Base-by-base conservation (phyloP, 1,139 yeast species). In the Geotrichum fermentans region DNA sequence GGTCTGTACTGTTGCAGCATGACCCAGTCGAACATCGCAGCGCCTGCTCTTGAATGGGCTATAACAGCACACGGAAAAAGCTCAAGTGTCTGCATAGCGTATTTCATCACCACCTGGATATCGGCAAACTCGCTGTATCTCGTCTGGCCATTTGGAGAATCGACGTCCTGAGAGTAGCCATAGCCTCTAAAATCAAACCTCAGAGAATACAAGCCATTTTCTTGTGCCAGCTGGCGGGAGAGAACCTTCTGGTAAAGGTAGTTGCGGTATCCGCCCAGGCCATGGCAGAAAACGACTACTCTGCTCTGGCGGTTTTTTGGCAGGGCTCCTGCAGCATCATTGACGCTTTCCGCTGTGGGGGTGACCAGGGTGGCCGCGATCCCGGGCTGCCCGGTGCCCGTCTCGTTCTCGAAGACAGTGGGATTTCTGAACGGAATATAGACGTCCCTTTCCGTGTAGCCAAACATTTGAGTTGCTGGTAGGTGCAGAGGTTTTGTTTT, bases 101-200 rank as follows among this genome's bases (percentile, higher is more conserved):
- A 80, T 44, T 75, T 74, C 37, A 55, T 51, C 1, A 60, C 60
- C 6, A 55, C 55, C 50, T 77, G 79, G 42, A 88, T 71, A 63
- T 89, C 96, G 38, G 77, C 81, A 4, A 80, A 58, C 63, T 89
- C 97, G 54, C 79, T 82, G 0, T 63, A 63, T 3, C 87, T 61
- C 0, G 75, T 68, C 50, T 96, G 72, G 21, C 49, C 39, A 2
- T 56, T 48, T 0, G 61, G 61, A 49, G 73, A 70, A 5, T 63
- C 71, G 52, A 74, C 75, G 26, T 77, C 82, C 29, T 77, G 82
- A 2, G 95, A 85, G 52, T 76, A 77, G 1, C 97, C 97, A 64
- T 94, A 83, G 7, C 86, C 87, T 52, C 96, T 72, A 59, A 90
- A 90, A 64, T 90, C 97, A 56, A 89, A 82, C 57, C 97, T 70